Evolutionary conservation across 495 filamentous ascomycete genomes (phyloP).

Genomic region (Gamarada debralockiae): DNA sequence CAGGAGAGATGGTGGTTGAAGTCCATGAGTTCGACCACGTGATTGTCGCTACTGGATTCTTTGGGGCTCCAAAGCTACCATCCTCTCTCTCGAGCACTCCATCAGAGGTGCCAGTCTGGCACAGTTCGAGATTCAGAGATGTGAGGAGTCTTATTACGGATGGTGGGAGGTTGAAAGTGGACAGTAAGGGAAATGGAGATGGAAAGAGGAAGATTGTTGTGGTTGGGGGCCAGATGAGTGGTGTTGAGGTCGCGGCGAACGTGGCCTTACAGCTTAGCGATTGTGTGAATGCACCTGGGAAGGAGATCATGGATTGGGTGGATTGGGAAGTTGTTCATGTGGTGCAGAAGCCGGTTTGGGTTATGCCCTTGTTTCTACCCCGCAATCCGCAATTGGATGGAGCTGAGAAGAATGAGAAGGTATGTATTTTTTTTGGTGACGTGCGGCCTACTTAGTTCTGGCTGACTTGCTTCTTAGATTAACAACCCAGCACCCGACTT

Average conservation of each 20-base stretch:
- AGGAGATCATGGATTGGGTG: constrained; percentile 18
- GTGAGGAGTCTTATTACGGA: constrained; percentile 31
- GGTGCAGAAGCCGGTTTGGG: constrained; percentile 66
- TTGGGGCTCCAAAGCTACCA: constrained; percentile 58
- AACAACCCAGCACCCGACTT: constrained; percentile 51
- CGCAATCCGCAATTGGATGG: constrained; percentile 22
- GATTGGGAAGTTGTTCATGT: constrained; percentile 49
- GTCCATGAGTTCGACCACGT: constrained; percentile 61
- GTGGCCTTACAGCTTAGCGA: constrained; percentile 69
- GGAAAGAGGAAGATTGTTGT: constrained; percentile 61
- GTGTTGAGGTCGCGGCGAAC: constrained; percentile 69
- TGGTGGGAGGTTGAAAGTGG: constrained; percentile 18
- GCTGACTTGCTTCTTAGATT: constrained; percentile 2
- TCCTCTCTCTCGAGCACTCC: constrained; percentile 23
- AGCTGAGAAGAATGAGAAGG: constrained; percentile 1
- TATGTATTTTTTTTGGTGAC: not conserved
- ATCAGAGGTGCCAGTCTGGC: constrained; percentile 36
- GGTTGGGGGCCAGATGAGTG: constrained; percentile 81
- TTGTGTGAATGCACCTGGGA: constrained; percentile 38
- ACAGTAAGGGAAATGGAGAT: not conserved
- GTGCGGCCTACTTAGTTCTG: not conserved
- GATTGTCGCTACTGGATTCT: constrained; percentile 74
- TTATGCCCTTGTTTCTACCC: constrained; percentile 62
- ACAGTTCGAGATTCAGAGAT: constrained; percentile 54
- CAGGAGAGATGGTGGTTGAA: not conserved